A percentile compares a stretch with the other conserved stretches of the same genome.
phyloP scores from a whole-genome alignment of 2,329 filamentous ascomycete genomes.

The Dactylellina cionopaga region DNA sequence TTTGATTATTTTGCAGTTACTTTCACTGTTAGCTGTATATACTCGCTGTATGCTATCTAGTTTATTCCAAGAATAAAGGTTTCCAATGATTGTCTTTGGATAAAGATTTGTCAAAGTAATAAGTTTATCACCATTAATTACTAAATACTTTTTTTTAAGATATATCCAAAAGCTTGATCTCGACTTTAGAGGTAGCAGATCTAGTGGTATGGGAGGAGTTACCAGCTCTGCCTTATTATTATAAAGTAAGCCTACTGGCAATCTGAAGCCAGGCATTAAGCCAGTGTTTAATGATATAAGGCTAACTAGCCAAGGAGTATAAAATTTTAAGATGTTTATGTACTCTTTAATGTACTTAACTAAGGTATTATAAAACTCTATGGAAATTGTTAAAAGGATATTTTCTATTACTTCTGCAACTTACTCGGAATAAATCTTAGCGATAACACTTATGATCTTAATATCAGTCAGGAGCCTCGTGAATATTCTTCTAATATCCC shows the following conservation, averaged over 20 bases:
- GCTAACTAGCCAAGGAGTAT: background rate
- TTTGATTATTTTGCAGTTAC: too few relatives aligned
- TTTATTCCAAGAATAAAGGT: background rate
- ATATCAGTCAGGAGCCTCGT: background rate
- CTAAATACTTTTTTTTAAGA: background rate
- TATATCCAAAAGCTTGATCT: background rate
- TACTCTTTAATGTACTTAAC: background rate
- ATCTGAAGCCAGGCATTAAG: background rate
- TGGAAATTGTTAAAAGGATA: background rate
- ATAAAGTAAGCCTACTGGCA: background rate
- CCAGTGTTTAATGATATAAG: background rate
- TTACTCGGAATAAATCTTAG: background rate
- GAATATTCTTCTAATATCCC: background rate
- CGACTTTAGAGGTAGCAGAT: background rate
- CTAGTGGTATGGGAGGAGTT: background rate
- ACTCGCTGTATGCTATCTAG: background rate
- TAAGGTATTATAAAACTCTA: background rate
- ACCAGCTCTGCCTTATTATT: background rate
- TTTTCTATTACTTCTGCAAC: background rate
- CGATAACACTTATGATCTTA: background rate
- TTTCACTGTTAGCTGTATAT: too few relatives aligned
- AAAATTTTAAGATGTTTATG: background rate
- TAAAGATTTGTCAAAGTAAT: background rate
- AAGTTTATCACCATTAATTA: background rate
- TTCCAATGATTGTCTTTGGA: conserved; percentile 7